phyloP scores from a whole-genome alignment of 192 early-diverging fungal species.

The Rhizoclosmatium sp. region DNA sequence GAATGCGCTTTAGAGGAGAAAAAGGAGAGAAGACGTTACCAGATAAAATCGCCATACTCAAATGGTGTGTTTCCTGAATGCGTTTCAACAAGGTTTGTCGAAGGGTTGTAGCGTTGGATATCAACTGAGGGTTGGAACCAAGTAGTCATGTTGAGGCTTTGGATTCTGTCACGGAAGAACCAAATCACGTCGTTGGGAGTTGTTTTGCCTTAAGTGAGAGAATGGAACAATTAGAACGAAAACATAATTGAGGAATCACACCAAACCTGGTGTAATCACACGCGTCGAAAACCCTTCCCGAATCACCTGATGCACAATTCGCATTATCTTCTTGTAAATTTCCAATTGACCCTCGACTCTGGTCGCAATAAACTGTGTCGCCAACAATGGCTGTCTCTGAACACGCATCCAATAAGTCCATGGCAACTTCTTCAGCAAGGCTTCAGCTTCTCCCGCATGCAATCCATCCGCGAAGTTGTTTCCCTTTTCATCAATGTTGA shows the following conservation, averaged over 20 bases:
- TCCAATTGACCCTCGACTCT: slow-evolving; percentile 8
- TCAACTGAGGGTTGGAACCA: slow-evolving; percentile 37
- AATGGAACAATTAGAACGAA: background rate
- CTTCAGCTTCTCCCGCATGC: slow-evolving; percentile 30
- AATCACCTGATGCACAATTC: slow-evolving; percentile 26
- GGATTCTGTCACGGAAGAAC: slow-evolving; percentile 35
- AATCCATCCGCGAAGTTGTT: slow-evolving; percentile 37
- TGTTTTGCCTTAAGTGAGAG: slow-evolving; percentile 14
- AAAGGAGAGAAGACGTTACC: slow-evolving; percentile 8
- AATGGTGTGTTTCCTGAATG: slow-evolving; percentile 11
- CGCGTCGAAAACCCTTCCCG: slow-evolving; percentile 22
- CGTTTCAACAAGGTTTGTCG: background rate
- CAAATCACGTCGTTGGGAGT: slow-evolving; percentile 25
- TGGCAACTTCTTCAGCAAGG: slow-evolving; percentile 13
- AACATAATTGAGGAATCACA: background rate
- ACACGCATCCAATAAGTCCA: slow-evolving; percentile 27
- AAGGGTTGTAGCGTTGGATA: slow-evolving; percentile 11
- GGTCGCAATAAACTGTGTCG: slow-evolving; percentile 34
- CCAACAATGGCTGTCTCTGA: slow-evolving; percentile 13
- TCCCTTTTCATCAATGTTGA: slow-evolving; percentile 28
- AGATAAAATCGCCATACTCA: slow-evolving; percentile 30
- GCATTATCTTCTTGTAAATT: slow-evolving; percentile 16
- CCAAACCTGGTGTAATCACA: slow-evolving; percentile 18
- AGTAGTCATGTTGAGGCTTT: slow-evolving; percentile 30
- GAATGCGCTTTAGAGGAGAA: background rate